phyloP scores from a whole-genome alignment of 2,329 filamentous ascomycete species.

The Xylariaceae sp. region DNA sequence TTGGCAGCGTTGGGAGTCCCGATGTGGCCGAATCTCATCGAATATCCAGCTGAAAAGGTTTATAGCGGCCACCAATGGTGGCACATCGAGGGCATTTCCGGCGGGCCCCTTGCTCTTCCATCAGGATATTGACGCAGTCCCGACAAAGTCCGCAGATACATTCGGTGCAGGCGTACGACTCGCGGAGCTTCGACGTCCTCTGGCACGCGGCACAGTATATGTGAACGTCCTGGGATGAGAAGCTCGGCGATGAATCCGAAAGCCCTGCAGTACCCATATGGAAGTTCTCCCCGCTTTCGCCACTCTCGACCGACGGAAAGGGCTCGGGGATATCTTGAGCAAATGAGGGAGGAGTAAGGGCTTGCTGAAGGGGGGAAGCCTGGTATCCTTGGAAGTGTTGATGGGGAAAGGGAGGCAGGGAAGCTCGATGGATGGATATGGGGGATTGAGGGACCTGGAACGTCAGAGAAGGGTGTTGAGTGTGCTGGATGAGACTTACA shows the following conservation, averaged over 20 bases:
- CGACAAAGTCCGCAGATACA: slow-evolving; percentile 91
- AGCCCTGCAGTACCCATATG: slow-evolving; percentile 60
- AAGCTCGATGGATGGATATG: slow-evolving; percentile 54
- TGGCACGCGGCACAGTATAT: slow-evolving; percentile 91
- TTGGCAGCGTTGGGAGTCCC: background rate
- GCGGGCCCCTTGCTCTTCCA: slow-evolving; percentile 66
- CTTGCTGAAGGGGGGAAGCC: slow-evolving; percentile 83
- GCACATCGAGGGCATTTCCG: slow-evolving; percentile 74
- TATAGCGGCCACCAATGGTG: slow-evolving; percentile 72
- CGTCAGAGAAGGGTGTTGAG: slow-evolving; percentile 36
- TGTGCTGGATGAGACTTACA: slow-evolving; percentile 47
- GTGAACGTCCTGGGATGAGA: slow-evolving; percentile 68
- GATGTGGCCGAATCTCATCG: slow-evolving; percentile 39
- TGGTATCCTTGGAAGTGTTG: slow-evolving; percentile 67
- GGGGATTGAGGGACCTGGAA: slow-evolving; percentile 57
- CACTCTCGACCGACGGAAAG: slow-evolving; percentile 82
- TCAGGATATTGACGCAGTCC: slow-evolving; percentile 75
- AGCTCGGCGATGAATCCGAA: slow-evolving; percentile 64
- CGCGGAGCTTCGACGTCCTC: slow-evolving; percentile 65
- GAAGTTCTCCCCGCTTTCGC: slow-evolving; percentile 64
- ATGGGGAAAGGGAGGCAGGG: slow-evolving; percentile 53
- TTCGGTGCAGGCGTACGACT: slow-evolving; percentile 90
- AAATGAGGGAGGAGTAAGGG: slow-evolving; percentile 74
- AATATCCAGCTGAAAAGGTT: slow-evolving; percentile 78
- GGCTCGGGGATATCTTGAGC: slow-evolving; percentile 63